Evolutionary conservation across 306 rosid genomes (phyloP), one percentile per base, ranked within the genome.

Genomic region (Rosa multiflora): DNA sequence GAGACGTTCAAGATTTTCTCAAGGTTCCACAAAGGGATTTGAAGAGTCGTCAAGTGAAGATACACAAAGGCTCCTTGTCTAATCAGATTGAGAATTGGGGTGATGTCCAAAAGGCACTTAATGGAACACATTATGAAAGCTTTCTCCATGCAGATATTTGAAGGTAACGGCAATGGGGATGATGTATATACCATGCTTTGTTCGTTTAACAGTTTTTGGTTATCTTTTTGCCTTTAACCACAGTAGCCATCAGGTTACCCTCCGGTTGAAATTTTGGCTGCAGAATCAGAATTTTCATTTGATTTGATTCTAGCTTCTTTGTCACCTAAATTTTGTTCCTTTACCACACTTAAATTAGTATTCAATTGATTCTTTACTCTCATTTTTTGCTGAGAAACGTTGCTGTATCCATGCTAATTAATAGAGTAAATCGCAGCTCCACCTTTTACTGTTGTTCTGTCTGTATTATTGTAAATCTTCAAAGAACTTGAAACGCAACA

Each of bases 21-120:
- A 96, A 80, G 87, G 97, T 93, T 85, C 98, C 99, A 32, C 81
- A 26, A 46, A 87, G 69, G 84, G 80, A 88, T n/a, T 76, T 93
- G 70, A 93, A 87, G 90, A 93, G 89, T 55, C 96, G 94, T 32
- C 99, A 96, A 55, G 99, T 96, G 84, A 96, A 91, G 92, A 96
- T 96, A 82, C 99, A 96, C 74, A 90, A 82, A 67, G 99, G 98
- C 9, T 67, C 90, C 2, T 83, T 93, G 80, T 85, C 92, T 35
- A 77, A 78, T 69, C 97, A 91, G 78, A 80, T 96, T 44, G 87
- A 82, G 78, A 93, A 96, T 39, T 89, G 94, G 94, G 79, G 87
- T 10, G 89, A 96, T 21, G 79, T 96, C 49, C 81, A 68, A 76
- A 91, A 87, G 86, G 76, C 88, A 14, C 88, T 96, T 70, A 79